Evolutionary conservation across 306 rosid genomes (phyloP).

Genomic region (Dalbergia cultrata): DNA sequence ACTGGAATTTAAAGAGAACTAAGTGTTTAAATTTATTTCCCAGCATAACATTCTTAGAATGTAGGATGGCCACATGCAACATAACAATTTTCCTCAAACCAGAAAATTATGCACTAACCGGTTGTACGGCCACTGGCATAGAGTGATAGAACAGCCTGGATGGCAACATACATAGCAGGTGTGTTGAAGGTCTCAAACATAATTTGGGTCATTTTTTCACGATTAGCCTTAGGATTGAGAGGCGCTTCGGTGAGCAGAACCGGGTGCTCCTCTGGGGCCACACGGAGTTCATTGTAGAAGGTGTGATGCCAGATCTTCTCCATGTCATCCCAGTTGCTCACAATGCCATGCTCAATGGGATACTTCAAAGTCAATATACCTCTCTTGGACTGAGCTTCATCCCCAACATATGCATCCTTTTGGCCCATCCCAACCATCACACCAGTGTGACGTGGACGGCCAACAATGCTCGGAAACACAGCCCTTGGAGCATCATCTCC

Average conservation of each 20-base stretch:
- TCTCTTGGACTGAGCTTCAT: slow-evolving; percentile 94
- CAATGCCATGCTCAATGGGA: slow-evolving; percentile 94
- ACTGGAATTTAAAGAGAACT: background rate
- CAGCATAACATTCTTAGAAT: background rate
- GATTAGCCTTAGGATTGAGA: slow-evolving; percentile 94
- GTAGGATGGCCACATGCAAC: background rate
- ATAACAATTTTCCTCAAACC: background rate
- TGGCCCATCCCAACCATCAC: slow-evolving; percentile 99
- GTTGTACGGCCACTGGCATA: slow-evolving; percentile 96
- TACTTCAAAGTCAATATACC: slow-evolving; percentile 86
- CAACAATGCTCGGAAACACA: slow-evolving; percentile 94
- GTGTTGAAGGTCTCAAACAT: slow-evolving; percentile 95
- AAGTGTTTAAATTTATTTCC: background rate
- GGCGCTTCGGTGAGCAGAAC: slow-evolving; percentile 97
- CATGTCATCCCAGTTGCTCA: slow-evolving; percentile 96
- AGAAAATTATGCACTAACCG: slow-evolving; percentile 69
- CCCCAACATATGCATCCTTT: slow-evolving; percentile 94
- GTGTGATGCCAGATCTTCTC: slow-evolving; percentile 97
- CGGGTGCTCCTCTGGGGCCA: slow-evolving; percentile 93
- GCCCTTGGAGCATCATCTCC: slow-evolving; percentile 99
- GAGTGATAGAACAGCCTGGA: slow-evolving; percentile 90
- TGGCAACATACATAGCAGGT: slow-evolving; percentile 94
- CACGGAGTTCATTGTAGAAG: slow-evolving; percentile 91
- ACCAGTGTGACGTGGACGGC: slow-evolving; percentile 95
- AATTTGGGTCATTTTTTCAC: slow-evolving; percentile 95